These are phyloP conservation scores for Stephanodiscus triporus DNA, from an alignment of 108 stramenopile species.

Conservation along the genomic window DNA sequence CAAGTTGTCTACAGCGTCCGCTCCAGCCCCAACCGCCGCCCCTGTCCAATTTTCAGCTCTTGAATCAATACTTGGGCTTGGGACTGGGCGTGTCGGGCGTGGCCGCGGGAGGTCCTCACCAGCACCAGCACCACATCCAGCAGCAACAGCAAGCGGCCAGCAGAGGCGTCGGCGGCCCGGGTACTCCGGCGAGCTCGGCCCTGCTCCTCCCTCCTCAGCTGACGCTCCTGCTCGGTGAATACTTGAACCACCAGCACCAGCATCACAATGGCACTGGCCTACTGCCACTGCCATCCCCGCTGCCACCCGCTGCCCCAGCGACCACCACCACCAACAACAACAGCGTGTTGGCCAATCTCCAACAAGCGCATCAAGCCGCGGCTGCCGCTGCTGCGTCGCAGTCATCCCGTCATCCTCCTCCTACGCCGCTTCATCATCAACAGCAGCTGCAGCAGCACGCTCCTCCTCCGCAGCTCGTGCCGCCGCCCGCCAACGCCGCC, in stretches of 20 bases:
- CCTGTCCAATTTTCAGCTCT: background rate
- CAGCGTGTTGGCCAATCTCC: conserved; percentile 7
- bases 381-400: background rate
- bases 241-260: background rate
- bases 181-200: background rate
- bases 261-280: background rate
- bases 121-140: background rate
- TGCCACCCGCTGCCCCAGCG: background rate
- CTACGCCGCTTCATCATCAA: background rate
- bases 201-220: conserved; percentile 4
- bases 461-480: background rate
- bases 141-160: background rate
- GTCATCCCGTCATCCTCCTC: background rate
- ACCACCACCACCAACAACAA: background rate
- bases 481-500: background rate
- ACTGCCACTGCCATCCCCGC: background rate
- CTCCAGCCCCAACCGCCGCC: background rate
- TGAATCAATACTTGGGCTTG: conserved; percentile 12
- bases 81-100: background rate
- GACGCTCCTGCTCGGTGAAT: background rate
- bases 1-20: background rate
- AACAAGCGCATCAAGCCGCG: conserved; percentile 1
- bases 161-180: background rate
- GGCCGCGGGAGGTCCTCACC: background rate
- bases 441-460: background rate